These are phyloP conservation scores for Salvia sclarea DNA, from an alignment of 305 asterid genomes.

Conservation along the genomic window DNA sequence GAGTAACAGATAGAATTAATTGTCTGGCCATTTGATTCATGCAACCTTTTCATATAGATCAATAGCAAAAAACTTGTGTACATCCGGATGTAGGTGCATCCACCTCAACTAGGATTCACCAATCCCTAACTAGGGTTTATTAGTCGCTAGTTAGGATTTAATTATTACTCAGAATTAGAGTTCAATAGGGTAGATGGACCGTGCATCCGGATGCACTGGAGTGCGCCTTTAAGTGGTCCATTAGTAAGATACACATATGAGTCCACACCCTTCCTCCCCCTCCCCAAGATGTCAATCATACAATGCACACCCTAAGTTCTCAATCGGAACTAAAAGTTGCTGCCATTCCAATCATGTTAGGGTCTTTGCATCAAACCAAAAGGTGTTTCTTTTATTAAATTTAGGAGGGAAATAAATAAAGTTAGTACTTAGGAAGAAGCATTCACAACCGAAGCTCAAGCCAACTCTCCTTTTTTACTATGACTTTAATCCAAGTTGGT, in stretches of 20 bases:
- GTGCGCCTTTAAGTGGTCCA: background rate
- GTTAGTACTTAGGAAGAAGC: background rate
- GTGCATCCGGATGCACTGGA: too few species aligned
- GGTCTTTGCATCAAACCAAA: background rate
- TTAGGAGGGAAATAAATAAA: background rate
- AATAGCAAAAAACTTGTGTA: too few species aligned
- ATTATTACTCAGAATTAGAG: too few species aligned
- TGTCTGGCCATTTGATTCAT: background rate
- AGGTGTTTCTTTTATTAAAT: background rate
- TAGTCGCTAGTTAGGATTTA: too few species aligned
- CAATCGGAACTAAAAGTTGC: background rate
- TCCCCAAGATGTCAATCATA: background rate
- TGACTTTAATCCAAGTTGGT: background rate
- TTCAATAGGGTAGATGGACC: too few species aligned
- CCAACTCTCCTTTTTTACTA: background rate
- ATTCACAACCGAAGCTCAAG: background rate
- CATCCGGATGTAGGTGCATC: too few species aligned
- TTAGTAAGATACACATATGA: background rate
- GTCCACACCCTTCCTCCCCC: constrained; percentile 9
- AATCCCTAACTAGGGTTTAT: too few species aligned
- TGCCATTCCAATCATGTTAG: constrained; percentile 5
- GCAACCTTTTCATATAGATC: background rate
- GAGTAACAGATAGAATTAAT: background rate
- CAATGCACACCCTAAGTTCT: constrained; percentile 4
- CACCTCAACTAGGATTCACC: too few species aligned